A percentile compares a stretch with the other conserved stretches of the same genome.
Conservation (phyloP, 495 filamentous ascomycete genomes). For the Xylaria longipes region DNA sequence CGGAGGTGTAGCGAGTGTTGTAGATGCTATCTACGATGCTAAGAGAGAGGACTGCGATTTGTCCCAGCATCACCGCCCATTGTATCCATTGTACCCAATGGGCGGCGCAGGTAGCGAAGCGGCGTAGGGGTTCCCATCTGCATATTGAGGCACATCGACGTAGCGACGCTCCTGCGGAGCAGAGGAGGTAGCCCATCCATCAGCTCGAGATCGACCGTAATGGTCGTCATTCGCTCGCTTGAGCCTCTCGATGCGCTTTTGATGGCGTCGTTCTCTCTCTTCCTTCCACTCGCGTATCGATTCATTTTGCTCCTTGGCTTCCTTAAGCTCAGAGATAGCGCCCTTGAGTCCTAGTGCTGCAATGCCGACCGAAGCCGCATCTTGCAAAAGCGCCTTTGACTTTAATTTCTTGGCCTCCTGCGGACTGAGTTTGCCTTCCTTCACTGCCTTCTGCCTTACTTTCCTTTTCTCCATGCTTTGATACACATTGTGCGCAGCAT, state of each 20-base stretch:
- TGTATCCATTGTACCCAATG: constrained; percentile 47
- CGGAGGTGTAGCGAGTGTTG: not conserved
- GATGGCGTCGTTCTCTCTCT: constrained; percentile 48
- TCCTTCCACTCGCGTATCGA: constrained; percentile 51
- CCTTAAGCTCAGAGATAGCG: constrained; percentile 70
- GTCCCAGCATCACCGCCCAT: constrained; percentile 41
- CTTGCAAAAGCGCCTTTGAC: constrained; percentile 74
- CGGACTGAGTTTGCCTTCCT: constrained; percentile 73
- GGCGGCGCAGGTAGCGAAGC: constrained; percentile 52
- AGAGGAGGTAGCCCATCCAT: constrained; percentile 47
- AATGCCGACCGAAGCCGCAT: constrained; percentile 80
- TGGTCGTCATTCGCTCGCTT: constrained; percentile 35
- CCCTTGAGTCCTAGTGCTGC: constrained; percentile 87
- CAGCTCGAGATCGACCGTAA: constrained; percentile 48
- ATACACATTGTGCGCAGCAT: constrained; percentile 83
- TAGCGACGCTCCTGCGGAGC: constrained; percentile 43
- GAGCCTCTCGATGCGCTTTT: constrained; percentile 48
- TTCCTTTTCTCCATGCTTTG: constrained; percentile 77
- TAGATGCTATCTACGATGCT: constrained; percentile 12
- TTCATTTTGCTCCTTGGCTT: constrained; percentile 49
- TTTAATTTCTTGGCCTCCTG: constrained; percentile 78
- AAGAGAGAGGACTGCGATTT: not conserved
- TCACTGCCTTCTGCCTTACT: constrained; percentile 69
- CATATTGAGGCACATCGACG: constrained; percentile 54
- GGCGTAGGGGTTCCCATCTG: constrained; percentile 60